Conservation (phyloP, 257 asterid species). For the Lycium barbarum region DNA sequence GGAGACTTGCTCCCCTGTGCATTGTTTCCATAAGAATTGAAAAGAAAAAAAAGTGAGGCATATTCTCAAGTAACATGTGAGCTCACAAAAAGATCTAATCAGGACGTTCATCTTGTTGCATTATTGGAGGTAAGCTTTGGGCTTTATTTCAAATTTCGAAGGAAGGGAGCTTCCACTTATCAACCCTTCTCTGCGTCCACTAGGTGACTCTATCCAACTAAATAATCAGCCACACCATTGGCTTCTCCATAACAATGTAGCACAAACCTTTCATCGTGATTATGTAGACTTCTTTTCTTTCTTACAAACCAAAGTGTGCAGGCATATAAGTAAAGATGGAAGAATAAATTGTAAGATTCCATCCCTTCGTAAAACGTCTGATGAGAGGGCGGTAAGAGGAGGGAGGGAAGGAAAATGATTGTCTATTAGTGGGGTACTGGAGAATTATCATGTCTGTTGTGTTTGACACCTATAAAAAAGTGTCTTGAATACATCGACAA, state of each 20-base stretch:
- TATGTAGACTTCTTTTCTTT: not conserved
- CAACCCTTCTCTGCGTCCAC: too few relatives aligned
- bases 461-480: constrained; percentile 10
- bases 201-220: too few relatives aligned
- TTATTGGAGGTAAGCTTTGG: too few relatives aligned
- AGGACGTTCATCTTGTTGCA: too few relatives aligned
- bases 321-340: not conserved
- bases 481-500: not conserved
- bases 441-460: not conserved
- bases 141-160: too few relatives aligned
- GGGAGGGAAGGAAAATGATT: not conserved
- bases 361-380: not conserved
- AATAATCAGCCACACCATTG: too few relatives aligned
- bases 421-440: not conserved
- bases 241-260: not conserved
- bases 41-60: too few relatives aligned
- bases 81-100: too few relatives aligned
- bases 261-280: not conserved
- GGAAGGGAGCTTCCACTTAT: too few relatives aligned
- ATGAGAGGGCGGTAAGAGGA: not conserved
- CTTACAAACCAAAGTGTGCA: not conserved
- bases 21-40: too few relatives aligned
- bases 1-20: too few relatives aligned
- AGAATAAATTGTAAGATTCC: not conserved
- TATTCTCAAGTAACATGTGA: too few relatives aligned